A percentile compares a stretch with the other conserved stretches of the same genome.
phyloP scores from a whole-genome alignment of 768 basidiomycete genomes.

The Auricularia heimuer region DNA sequence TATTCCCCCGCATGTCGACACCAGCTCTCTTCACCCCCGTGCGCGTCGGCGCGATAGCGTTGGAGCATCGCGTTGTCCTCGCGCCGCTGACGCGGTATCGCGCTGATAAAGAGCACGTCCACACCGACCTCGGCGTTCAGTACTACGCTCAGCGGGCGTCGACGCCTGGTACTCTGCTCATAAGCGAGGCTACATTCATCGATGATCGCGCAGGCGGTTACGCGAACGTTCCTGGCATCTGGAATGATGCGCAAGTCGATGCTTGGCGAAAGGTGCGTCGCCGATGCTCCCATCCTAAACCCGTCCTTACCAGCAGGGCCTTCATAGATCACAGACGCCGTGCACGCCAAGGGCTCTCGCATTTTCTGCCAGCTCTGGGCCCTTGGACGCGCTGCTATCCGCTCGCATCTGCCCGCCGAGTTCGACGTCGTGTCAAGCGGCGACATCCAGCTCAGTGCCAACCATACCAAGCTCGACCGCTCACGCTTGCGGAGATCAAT shows the following conservation, averaged over 20 bases:
- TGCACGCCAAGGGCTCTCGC: slow-evolving; percentile 43
- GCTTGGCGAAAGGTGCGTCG: slow-evolving; percentile 42
- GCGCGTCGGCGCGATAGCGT: slow-evolving; percentile 10
- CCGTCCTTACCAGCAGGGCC: not conserved
- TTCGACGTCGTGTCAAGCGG: slow-evolving; percentile 6
- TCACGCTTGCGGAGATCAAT: slow-evolving; percentile 39
- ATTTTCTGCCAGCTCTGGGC: slow-evolving; percentile 54
- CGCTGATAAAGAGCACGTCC: slow-evolving; percentile 13
- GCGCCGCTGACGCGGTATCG: slow-evolving; percentile 16
- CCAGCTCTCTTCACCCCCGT: slow-evolving; percentile 14
- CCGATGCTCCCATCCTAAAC: slow-evolving; percentile 1
- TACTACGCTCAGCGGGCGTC: slow-evolving; percentile 13
- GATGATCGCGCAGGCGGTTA: slow-evolving; percentile 19
- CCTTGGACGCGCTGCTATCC: slow-evolving; percentile 33
- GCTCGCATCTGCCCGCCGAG: not conserved
- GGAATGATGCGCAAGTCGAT: slow-evolving; percentile 44
- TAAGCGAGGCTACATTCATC: slow-evolving; percentile 28
- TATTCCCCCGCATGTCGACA: not conserved
- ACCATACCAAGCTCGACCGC: slow-evolving; percentile 17
- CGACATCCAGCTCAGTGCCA: not conserved
- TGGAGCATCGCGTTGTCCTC: slow-evolving; percentile 15
- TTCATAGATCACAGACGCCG: slow-evolving; percentile 43
- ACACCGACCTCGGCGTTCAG: slow-evolving; percentile 8
- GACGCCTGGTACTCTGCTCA: slow-evolving; percentile 18
- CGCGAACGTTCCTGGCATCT: slow-evolving; percentile 51